These are phyloP conservation scores for Aegle marmelos DNA, from an alignment of 345 rosid species.

Conservation along the genomic window DNA sequence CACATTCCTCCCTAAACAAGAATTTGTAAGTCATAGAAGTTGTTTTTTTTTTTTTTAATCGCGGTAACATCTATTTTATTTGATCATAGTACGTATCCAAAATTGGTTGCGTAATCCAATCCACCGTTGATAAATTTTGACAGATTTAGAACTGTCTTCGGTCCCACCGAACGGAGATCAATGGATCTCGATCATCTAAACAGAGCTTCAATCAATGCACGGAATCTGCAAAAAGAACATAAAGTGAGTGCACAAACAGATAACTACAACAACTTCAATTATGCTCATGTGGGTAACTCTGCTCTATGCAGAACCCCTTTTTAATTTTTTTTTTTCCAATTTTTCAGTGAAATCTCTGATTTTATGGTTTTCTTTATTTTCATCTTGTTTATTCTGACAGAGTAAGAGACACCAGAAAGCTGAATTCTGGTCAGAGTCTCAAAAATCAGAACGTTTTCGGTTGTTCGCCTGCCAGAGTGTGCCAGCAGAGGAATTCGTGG, in stretches of 20 bases:
- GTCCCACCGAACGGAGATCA: slow-evolving; percentile 27
- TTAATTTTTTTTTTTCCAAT: not conserved
- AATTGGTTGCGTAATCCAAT: not conserved
- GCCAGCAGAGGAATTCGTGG: slow-evolving; percentile 36
- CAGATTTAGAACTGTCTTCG: slow-evolving; percentile 53
- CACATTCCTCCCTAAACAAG: slow-evolving; percentile 32
- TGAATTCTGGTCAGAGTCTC: slow-evolving; percentile 27
- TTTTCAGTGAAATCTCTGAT: not conserved
- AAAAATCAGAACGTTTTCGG: slow-evolving; percentile 24
- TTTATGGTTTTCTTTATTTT: not conserved
- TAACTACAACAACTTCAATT: slow-evolving; percentile 27
- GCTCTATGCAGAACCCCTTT: not conserved
- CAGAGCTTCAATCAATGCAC: slow-evolving; percentile 24
- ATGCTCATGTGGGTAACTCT: slow-evolving; percentile 35
- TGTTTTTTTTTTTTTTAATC: not conserved
- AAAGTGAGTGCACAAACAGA: slow-evolving; percentile 15
- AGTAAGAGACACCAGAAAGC: slow-evolving; percentile 13
- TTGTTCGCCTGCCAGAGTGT: slow-evolving; percentile 40
- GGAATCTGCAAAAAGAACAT: slow-evolving; percentile 20
- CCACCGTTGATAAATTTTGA: not conserved
- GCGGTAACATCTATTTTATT: not conserved
- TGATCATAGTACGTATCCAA: not conserved
- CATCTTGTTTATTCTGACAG: slow-evolving; percentile 25
- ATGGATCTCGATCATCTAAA: slow-evolving; percentile 19
- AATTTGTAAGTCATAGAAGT: slow-evolving; percentile 39